Evolutionary conservation across 345 rosid genomes (phyloP).

Genomic region (Eucalyptus pauciflora): DNA sequence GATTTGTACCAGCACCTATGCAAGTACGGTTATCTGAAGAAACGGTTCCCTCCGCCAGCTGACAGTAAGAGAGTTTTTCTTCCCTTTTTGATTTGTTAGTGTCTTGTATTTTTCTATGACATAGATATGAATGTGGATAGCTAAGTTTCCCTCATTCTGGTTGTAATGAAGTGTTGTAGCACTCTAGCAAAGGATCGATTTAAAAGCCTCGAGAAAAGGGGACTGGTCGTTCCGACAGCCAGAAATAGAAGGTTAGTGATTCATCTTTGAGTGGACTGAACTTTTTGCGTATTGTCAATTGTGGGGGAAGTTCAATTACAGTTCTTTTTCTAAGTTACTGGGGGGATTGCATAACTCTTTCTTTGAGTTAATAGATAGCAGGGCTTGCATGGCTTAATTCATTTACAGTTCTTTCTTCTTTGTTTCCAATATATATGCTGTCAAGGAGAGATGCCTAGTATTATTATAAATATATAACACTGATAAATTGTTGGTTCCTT

Average conservation of each 20-base stretch:
- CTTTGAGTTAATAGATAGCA: neutral
- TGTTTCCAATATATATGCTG: neutral
- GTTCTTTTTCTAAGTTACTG: neutral
- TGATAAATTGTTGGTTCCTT: neutral
- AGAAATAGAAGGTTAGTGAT: constrained; percentile 47
- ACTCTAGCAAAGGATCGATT: constrained; percentile 78
- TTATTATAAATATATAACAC: neutral
- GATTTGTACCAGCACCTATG: constrained; percentile 59
- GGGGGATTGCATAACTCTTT: neutral
- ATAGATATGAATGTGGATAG: neutral
- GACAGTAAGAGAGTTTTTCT: constrained; percentile 33
- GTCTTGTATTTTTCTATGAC: neutral
- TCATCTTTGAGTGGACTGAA: neutral
- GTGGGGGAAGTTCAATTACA: neutral
- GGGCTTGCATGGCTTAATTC: neutral
- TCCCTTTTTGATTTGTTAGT: neutral
- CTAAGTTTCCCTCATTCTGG: neutral
- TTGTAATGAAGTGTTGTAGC: constrained; percentile 50
- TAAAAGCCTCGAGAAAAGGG: constrained; percentile 91
- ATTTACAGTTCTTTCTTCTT: neutral
- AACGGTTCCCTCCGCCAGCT: constrained; percentile 83
- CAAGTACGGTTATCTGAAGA: constrained; percentile 87
- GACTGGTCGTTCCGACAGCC: constrained; percentile 49
- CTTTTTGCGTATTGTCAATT: neutral
- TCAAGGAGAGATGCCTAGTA: neutral